Base-by-base conservation (phyloP, 495 filamentous ascomycete species). In the Talaromyces wortmannii region DNA sequence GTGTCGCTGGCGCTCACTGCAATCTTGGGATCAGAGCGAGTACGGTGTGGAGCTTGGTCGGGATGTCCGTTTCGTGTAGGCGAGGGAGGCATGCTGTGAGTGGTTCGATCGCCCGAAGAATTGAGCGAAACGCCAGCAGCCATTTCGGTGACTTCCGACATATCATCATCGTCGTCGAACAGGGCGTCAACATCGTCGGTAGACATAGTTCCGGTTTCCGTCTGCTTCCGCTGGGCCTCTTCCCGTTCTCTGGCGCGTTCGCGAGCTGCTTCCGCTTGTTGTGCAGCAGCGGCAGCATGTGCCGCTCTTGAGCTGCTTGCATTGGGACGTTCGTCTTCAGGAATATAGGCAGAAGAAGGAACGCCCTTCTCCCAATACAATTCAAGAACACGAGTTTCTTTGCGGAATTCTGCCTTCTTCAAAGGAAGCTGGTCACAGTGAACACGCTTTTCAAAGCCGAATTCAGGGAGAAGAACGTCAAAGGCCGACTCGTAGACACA, bases 351-450 rank as follows among this genome's bases (percentile, higher is more conserved):
- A 29, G 91, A 96, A 18, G 92, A 97, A 23, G 92, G 91, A 29
- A 97, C 90, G 53, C 94, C 94, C 80, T 97, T 98, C 83, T 98
- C 94, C 94, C 94, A 98, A 76, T 96, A 97, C 5, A 98, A 81
- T 70, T 98, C 94, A 49, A 98, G 76, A 31, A 97, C 81, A 55
- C 94, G 84, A 69, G 90, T 86, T 61, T 92, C 89, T 80, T 97
- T 98, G 67, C 95, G 84, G 69, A 91, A 98, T 67, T 98, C 94
- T 16, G 94, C 94, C 78, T 98, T 98, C 82, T 97, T 96, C 58
- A 98, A 75, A 12, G 94, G 94, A 59, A 98, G 79, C 76, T 97
- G 94, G 67, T 98, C 94, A 66, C 94, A 98, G 70, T 98, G 94
- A 52, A 98, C 94, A 59, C 94, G 89, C 83, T 98, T 98, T 78